Conservation (phyloP, 2,329 filamentous ascomycete species). For the Penicillium sp. region DNA sequence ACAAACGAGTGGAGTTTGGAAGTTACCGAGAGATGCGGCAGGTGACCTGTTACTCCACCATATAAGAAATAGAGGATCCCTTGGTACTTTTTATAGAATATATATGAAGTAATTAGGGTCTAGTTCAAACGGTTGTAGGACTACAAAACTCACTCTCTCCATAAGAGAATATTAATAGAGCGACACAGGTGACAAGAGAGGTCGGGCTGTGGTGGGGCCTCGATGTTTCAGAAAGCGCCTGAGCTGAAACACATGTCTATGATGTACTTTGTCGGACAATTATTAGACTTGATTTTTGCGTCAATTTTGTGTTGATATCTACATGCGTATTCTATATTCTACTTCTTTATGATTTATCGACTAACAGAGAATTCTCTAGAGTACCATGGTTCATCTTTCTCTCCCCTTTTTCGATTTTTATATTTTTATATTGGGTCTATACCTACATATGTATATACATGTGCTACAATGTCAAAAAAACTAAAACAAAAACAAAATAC, state of each 20-base stretch:
- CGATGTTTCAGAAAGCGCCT: conserved; percentile 28
- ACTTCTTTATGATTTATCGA: neutral
- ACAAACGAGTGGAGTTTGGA: conserved; percentile 17
- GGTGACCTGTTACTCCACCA: conserved; percentile 9
- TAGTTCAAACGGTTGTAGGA: neutral
- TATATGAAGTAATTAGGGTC: neutral
- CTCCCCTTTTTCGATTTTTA: neutral
- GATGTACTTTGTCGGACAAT: neutral
- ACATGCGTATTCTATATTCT: neutral
- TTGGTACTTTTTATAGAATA: neutral
- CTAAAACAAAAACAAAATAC: neutral
- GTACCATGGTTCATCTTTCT: conserved; percentile 2
- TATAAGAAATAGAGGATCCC: neutral
- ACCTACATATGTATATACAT: neutral
- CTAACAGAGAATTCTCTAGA: neutral
- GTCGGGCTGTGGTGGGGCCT: conserved; percentile 22
- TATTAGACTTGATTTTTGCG: neutral
- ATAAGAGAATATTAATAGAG: conserved; percentile 25
- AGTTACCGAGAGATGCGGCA: conserved; percentile 12
- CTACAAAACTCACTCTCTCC: neutral
- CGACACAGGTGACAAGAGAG: conserved; percentile 19
- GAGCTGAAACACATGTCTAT: conserved; percentile 8
- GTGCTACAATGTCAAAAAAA: neutral
- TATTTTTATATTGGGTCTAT: neutral
- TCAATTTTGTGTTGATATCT: too few relatives aligned